Conservation (phyloP, 768 basidiomycete species). For the Polyporus arcularius region DNA sequence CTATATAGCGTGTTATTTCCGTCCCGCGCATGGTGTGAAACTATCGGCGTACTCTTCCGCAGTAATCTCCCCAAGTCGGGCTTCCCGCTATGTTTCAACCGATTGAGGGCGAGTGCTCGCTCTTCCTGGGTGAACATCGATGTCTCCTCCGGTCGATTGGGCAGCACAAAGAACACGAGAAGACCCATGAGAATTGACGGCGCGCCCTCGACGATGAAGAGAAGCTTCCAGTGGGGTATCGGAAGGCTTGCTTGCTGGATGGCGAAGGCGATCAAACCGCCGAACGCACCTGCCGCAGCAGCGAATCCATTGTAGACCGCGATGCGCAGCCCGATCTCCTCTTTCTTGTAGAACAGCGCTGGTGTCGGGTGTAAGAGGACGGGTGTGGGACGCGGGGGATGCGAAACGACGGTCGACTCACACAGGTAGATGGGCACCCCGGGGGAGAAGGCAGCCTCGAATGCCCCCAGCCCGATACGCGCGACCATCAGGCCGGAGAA, state of each 20-base stretch:
- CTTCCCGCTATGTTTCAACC: constrained; percentile 66
- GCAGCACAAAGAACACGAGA: constrained; percentile 55
- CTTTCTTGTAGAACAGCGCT: constrained; percentile 79
- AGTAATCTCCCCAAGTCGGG: constrained; percentile 66
- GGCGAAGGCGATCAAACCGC: constrained; percentile 81
- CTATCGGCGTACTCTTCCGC: constrained; percentile 50
- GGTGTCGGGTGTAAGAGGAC: background rate
- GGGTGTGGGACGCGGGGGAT: background rate
- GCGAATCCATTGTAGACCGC: constrained; percentile 86
- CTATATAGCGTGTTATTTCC: constrained; percentile 32
- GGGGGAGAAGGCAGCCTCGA: constrained; percentile 79
- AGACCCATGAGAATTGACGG: constrained; percentile 68
- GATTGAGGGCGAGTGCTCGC: constrained; percentile 61
- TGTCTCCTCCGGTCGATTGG: constrained; percentile 73
- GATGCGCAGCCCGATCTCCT: constrained; percentile 73
- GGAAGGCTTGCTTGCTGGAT: constrained; percentile 58
- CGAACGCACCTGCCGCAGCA: constrained; percentile 82
- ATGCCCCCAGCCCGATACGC: constrained; percentile 68
- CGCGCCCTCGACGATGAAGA: constrained; percentile 78
- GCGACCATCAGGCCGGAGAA: constrained; percentile 59
- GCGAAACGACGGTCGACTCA: constrained; percentile 34
- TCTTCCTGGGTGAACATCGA: constrained; percentile 51
- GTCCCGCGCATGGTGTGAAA: background rate
- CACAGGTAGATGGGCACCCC: constrained; percentile 79
- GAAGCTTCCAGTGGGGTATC: constrained; percentile 56